Evolutionary conservation across 202 grass and related monocot genomes (phyloP), one percentile per base, ranked within the genome.

Genomic region (Elaeis oleifera): DNA sequence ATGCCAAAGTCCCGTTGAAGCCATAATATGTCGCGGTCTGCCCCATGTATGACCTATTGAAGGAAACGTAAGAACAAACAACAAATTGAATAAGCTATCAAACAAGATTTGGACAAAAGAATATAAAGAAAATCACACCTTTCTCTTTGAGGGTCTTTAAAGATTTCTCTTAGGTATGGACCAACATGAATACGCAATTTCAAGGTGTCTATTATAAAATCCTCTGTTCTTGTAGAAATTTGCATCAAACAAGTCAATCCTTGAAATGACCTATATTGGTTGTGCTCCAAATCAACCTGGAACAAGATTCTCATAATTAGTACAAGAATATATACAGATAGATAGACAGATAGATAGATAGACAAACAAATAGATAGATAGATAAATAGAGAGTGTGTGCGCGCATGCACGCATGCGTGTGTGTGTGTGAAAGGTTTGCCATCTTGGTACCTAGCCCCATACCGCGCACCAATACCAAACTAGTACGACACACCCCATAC

Each of bases 221-320:
- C 82, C 56, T 99, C 88, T 56, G 79, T 86, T 86, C 94, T 99
- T 67, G 94, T 99, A 83, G 94, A 99, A 59, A 99, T 89, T 75
- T 99, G 94, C 94, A 99, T 94, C 69, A 99, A 82, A 69, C 94
- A 99, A 54, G 94, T 99, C 69, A 99, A 69, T 55, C 94, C 94
- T 77, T 94, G 94, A 87, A 89, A 99, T 69, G 94, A 92, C 23
- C 94, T 74, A 78, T 89, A 99, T 56, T 99, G 88, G 64, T 99
- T 92, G 73, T 99, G 94, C 79, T 99, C 94, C 85, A 99, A 86
- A 86, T 99, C 94, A 51, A 99, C 88, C 94, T 99, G 85, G 76
- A 71, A 68, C 6, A 39, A 9, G 21, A 56, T 19, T 55, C 17
- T 32, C 20, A 44, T 68, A 18, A 56, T 44, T 16, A 56, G 18